Conservation (phyloP, 495 filamentous ascomycete genomes). For the Viridothelium virens region DNA sequence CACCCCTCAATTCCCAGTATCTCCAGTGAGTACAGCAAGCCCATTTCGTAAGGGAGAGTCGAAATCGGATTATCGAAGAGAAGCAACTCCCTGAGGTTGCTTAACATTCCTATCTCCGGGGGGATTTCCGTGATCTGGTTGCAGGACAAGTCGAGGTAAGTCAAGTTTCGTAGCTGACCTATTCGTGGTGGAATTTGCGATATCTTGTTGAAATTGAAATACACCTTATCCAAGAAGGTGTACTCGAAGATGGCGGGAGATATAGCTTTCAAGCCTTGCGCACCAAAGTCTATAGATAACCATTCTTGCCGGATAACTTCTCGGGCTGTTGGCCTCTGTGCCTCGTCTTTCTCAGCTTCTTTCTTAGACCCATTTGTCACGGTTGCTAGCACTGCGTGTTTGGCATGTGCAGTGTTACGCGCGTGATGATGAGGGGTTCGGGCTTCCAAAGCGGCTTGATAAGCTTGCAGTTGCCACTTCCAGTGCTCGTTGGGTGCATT, state of each 20-base stretch:
- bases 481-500: constrained; percentile 73
- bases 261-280: constrained; percentile 79
- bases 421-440: constrained; percentile 60
- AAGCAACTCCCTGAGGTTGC: constrained; percentile 67
- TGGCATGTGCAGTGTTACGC: constrained; percentile 44
- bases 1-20: constrained; percentile 90
- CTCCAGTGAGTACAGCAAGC: constrained; percentile 76
- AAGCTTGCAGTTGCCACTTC: constrained; percentile 75
- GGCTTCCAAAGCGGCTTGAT: constrained; percentile 60
- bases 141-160: constrained; percentile 74
- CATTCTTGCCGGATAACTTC: constrained; percentile 55
- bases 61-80: constrained; percentile 85
- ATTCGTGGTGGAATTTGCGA: constrained; percentile 66
- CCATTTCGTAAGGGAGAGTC: constrained; percentile 75
- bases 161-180: constrained; percentile 69
- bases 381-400: constrained; percentile 22
- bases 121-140: constrained; percentile 80
- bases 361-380: constrained; percentile 56
- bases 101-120: constrained; percentile 91
- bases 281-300: constrained; percentile 85
- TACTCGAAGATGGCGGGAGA: constrained; percentile 75
- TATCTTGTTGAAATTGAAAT: constrained; percentile 85
- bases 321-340: constrained; percentile 52
- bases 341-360: constrained; percentile 53
- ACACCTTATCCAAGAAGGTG: constrained; percentile 77